Evolutionary conservation across 371 early-diverging fungal species (phyloP), one percentile per base, ranked within the genome.

Genomic region (Mucor circinelloides): DNA sequence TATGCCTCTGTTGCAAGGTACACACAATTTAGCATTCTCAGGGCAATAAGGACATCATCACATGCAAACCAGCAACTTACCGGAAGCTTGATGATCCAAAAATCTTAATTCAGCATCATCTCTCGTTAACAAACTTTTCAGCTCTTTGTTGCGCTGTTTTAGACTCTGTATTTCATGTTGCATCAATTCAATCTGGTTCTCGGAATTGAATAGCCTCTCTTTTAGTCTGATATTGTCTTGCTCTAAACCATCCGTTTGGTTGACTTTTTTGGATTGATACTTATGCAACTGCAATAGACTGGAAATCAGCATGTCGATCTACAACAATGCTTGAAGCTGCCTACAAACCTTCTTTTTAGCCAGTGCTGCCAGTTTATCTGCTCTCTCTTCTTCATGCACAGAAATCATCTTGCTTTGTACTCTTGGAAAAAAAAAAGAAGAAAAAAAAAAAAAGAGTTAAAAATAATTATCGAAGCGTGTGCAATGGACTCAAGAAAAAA

Each of bases 191-290:
- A 63, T 19, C 23, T 42, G 21, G 40, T 64, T 28, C 28, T 64
- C 19, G 44, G 44, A 28, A n/a, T 57, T 56, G 25, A 64, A 64
- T 42, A 57, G 42, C 42, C 21, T 64, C 27, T 64, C 64, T 44
- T 64, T 64, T 19, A 64, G 64, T 15, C 64, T 42, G 23, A 64
- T 67, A 55, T 67, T 67, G 31, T 67, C 63, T 55, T 67, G 61
- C 28, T 67, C 67, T 32, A 67, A 31, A 27, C 55, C 57, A 64
- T 23, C 67, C 34, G 50, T 48, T 58, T 57, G 57, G 28, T 65
- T 65, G 21, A 58, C 66, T 60, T 67, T 67, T 67, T 67, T 67
- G 23, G 67, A 21, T 23, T 67, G 67, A 31, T 32, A 66, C 66
- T 66, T 66, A 59, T 66, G 66, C 60, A 66, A 48, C 66, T 66